These are phyloP conservation scores for Pseudogymnoascus sp. DNA, from an alignment of 2,329 filamentous ascomycete species.

Conservation along the genomic window DNA sequence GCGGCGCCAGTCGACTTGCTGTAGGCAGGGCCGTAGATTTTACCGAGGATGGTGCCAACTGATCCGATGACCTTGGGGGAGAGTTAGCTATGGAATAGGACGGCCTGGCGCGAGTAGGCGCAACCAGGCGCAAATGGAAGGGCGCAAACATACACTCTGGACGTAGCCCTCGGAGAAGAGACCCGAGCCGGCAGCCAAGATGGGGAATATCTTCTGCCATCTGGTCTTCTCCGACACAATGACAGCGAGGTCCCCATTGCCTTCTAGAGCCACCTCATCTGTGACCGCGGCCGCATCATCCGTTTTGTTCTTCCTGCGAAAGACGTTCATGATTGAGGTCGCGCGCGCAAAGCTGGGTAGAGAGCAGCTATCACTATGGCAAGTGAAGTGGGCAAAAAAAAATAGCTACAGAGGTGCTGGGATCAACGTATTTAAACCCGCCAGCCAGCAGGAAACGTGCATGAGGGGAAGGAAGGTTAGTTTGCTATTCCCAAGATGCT, in stretches of 20 bases:
- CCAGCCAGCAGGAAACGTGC: background rate
- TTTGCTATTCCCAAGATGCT: background rate
- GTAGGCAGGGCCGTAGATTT: conserved; percentile 64
- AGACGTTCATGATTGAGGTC: conserved; percentile 9
- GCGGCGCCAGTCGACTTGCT: conserved; percentile 56
- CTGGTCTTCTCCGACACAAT: background rate
- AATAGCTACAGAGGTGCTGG: background rate
- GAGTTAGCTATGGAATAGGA: background rate
- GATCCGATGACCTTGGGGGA: conserved; percentile 69
- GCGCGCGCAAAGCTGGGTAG: background rate
- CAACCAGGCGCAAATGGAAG: background rate
- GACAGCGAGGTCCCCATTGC: background rate
- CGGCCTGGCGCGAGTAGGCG: background rate
- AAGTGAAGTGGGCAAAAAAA: background rate
- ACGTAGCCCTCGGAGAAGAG: conserved; percentile 89
- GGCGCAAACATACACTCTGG: conserved; percentile 55
- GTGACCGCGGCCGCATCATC: conserved; percentile 7
- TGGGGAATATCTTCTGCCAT: conserved; percentile 39
- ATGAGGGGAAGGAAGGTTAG: background rate
- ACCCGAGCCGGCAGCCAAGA: conserved; percentile 81
- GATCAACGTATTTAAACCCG: background rate
- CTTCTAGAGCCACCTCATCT: background rate
- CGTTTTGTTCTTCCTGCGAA: conserved; percentile 12
- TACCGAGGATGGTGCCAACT: conserved; percentile 66
- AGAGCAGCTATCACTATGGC: background rate